Conservation (phyloP, 305 asterid genomes). For the Stenogyne calaminthoides region DNA sequence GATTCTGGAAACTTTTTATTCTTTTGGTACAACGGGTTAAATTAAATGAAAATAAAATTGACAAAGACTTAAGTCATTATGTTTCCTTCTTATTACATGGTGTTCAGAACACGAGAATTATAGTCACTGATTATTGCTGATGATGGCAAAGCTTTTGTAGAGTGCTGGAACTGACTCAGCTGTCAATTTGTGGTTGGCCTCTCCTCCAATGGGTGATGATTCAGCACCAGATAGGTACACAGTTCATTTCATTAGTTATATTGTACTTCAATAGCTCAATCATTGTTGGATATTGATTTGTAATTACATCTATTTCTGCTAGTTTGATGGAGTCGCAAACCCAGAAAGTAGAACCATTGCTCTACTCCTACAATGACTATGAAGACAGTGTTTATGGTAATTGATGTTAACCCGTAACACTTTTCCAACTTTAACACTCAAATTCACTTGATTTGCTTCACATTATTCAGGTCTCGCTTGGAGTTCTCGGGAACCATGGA, state of each 20-base stretch:
- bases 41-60: slow-evolving; percentile 19
- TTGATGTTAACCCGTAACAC: slow-evolving; percentile 27
- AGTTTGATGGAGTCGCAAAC: slow-evolving; percentile 52
- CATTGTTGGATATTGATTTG: slow-evolving; percentile 18
- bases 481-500: slow-evolving; percentile 96
- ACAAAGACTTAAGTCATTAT: background rate
- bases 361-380: slow-evolving; percentile 74
- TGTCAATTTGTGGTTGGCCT: slow-evolving; percentile 81
- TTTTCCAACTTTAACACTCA: slow-evolving; percentile 20
- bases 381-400: slow-evolving; percentile 95
- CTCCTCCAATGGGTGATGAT: slow-evolving; percentile 49
- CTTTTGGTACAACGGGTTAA: slow-evolving; percentile 1
- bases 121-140: slow-evolving; percentile 40
- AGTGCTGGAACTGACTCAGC: slow-evolving; percentile 98
- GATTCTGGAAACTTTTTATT: background rate
- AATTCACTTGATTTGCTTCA: slow-evolving; percentile 29
- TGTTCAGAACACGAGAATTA: slow-evolving; percentile 25
- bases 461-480: slow-evolving; percentile 75
- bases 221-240: slow-evolving; percentile 55
- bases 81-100: slow-evolving; percentile 18
- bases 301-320: slow-evolving; percentile 34
- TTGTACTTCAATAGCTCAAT: background rate
- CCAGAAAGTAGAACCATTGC: slow-evolving; percentile 54
- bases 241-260: slow-evolving; percentile 19
- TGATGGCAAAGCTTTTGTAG: slow-evolving; percentile 52